These are phyloP conservation scores for Apiotrichum veenhuisii DNA, from an alignment of 1,284 basidiomycete species.

Conservation along the genomic window DNA sequence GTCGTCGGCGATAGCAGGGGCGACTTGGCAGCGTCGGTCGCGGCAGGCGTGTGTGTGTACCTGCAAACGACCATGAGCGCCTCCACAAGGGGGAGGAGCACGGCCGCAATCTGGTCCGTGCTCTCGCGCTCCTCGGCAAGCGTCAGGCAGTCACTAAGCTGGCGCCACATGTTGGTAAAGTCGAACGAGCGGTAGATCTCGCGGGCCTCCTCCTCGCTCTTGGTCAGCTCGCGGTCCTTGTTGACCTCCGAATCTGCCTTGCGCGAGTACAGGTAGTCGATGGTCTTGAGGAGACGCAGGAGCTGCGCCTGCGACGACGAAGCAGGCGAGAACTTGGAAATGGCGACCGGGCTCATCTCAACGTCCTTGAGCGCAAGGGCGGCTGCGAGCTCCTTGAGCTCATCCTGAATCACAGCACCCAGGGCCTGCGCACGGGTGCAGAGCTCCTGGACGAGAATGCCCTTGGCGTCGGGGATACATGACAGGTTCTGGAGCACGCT, in stretches of 20 bases:
- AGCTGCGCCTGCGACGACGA: conserved; percentile 91
- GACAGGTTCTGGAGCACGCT: conserved; percentile 85
- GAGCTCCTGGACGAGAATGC: conserved; percentile 81
- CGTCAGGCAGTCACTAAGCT: conserved; percentile 77
- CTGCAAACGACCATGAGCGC: conserved; percentile 98
- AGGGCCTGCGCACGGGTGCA: conserved; percentile 79
- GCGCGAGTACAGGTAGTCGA: conserved; percentile 88
- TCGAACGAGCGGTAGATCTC: conserved; percentile 82
- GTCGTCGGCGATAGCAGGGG: conserved; percentile 53
- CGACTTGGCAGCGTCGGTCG: conserved; percentile 49
- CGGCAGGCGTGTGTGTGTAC: conserved; percentile 52
- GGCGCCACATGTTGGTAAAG: conserved; percentile 78
- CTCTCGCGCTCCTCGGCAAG: conserved; percentile 74
- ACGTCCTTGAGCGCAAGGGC: conserved; percentile 60
- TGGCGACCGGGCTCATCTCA: conserved; percentile 56
- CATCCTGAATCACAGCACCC: conserved; percentile 65
- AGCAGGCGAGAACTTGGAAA: conserved; percentile 83
- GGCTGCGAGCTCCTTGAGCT: conserved; percentile 69
- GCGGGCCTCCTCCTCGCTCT: conserved; percentile 66
- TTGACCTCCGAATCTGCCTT: conserved; percentile 34
- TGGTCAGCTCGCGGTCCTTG: conserved; percentile 41
- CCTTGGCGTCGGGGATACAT: conserved; percentile 76
- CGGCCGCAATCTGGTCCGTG: conserved; percentile 81
- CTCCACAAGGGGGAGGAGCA: conserved; percentile 86
- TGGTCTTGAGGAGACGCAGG: conserved; percentile 85